Conservation (phyloP, 2,329 filamentous ascomycete genomes). For the Neofusicoccum cordaticola region DNA sequence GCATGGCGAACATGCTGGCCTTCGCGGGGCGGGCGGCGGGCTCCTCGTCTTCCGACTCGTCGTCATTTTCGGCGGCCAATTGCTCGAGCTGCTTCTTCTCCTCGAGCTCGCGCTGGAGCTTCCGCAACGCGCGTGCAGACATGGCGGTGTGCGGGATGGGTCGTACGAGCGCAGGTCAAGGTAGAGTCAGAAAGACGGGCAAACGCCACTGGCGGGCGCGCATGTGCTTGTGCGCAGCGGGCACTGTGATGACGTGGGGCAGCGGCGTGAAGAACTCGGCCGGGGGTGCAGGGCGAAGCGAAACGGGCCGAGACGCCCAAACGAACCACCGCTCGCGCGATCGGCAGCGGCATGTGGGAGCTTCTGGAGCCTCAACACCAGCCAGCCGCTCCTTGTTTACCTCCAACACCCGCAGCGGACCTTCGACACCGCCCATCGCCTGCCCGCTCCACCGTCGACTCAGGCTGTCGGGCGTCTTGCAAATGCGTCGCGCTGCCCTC, state of each 20-base stretch:
- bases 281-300: not conserved
- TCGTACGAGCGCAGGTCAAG: not conserved
- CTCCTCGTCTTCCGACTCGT: conserved; percentile 39
- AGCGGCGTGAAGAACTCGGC: not conserved
- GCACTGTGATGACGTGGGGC: conserved; percentile 14
- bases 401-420: not conserved
- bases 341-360: not conserved
- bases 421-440: conserved; percentile 1
- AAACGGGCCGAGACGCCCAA: conserved; percentile 11
- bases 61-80: conserved; percentile 36
- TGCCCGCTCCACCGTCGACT: not conserved
- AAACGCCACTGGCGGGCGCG: not conserved
- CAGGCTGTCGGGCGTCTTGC: conserved; percentile 8
- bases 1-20: conserved; percentile 47
- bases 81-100: conserved; percentile 50
- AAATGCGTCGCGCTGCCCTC: conserved; percentile 72
- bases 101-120: conserved; percentile 61
- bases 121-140: conserved; percentile 65
- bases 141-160: conserved; percentile 39
- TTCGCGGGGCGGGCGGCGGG: conserved; percentile 29
- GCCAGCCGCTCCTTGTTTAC: not conserved
- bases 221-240: not conserved
- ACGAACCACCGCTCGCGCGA: not conserved
- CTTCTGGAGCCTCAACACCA: conserved; percentile 10
- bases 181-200: not conserved